Evolutionary conservation across 2,329 filamentous ascomycete genomes (phyloP).

Genomic region (Fusarium guadeloupense): DNA sequence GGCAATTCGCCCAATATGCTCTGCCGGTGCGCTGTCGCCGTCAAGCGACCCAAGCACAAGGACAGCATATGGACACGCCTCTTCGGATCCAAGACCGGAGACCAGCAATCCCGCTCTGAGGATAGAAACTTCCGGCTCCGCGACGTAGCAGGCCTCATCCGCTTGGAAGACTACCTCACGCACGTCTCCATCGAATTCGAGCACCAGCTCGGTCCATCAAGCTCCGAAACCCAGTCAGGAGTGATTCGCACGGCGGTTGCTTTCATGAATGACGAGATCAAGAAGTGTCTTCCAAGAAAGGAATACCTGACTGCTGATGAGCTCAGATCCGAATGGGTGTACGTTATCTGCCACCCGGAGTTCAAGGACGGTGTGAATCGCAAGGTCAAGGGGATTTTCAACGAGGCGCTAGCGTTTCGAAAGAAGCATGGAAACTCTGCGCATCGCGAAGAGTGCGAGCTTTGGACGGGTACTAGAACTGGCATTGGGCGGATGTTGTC

Average conservation of each 20-base stretch:
- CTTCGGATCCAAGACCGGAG: background rate
- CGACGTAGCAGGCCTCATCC: conserved; percentile 26
- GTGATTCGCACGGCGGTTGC: conserved; percentile 1
- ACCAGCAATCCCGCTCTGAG: background rate
- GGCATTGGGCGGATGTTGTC: background rate
- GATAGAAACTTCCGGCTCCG: conserved; percentile 4
- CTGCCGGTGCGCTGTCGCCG: conserved; percentile 11
- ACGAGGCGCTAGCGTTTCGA: background rate
- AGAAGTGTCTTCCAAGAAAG: background rate
- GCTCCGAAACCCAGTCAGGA: background rate
- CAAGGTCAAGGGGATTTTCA: conserved; percentile 11
- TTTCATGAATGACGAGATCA: conserved; percentile 21
- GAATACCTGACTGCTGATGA: background rate
- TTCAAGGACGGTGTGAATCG: conserved; percentile 4
- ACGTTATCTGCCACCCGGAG: background rate
- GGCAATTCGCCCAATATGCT: conserved; percentile 13
- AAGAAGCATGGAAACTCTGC: background rate
- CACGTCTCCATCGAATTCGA: conserved; percentile 11
- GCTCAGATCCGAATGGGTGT: conserved; percentile 13
- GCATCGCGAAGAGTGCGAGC: conserved; percentile 20
- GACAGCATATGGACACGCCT: conserved; percentile 15
- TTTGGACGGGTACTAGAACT: background rate
- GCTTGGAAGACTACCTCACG: conserved; percentile 26
- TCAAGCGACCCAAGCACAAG: conserved; percentile 27
- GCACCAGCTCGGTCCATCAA: background rate